Evolutionary conservation across 1,284 basidiomycete species (phyloP), one percentile per base, ranked within the genome.

Genomic region (Mycena citricolor): DNA sequence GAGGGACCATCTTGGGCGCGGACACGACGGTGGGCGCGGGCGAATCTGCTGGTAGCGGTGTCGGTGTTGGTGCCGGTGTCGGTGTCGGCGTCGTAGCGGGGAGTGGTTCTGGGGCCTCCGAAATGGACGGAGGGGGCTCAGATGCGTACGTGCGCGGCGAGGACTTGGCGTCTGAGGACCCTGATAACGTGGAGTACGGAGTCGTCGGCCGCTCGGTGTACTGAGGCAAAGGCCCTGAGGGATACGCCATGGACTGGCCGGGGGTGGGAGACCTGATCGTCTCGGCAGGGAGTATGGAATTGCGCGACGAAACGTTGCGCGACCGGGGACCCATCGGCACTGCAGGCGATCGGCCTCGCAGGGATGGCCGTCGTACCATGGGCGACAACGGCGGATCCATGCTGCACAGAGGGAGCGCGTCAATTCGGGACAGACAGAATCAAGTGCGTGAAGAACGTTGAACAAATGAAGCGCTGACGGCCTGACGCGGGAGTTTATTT

Each of bases 351-450:
- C 51, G 28, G n/a, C 21, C 39, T 26, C 51, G 47, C 28, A 45
- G 8, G 7, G 51, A 52, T 8, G 24, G 4, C 14, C 50, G 39
- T 12, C 46, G 45, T n/a, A n/a, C n/a, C n/a, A n/a, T n/a, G n/a
- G n/a, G n/a, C n/a, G n/a, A n/a, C n/a, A n/a, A n/a, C n/a, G n/a
- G n/a, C n/a, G n/a, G n/a, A n/a, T n/a, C n/a, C n/a, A n/a, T n/a
- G n/a, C n/a, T n/a, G n/a, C n/a, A n/a, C n/a, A n/a, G n/a, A n/a
- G n/a, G n/a, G n/a, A n/a, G n/a, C 71, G 70, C 72, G 74, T 65
- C 60, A 60, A 64, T 56, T 58, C 47, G 62, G 63, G 59, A 58
- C 55, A 42, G 56, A n/a, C n/a, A n/a, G n/a, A n/a, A n/a, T n/a
- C n/a, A n/a, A n/a, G n/a, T n/a, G n/a, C n/a, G n/a, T n/a, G n/a